These are phyloP conservation scores for Colletotrichum gigasporum DNA, from an alignment of 2,329 filamentous ascomycete species.

Conservation along the genomic window DNA sequence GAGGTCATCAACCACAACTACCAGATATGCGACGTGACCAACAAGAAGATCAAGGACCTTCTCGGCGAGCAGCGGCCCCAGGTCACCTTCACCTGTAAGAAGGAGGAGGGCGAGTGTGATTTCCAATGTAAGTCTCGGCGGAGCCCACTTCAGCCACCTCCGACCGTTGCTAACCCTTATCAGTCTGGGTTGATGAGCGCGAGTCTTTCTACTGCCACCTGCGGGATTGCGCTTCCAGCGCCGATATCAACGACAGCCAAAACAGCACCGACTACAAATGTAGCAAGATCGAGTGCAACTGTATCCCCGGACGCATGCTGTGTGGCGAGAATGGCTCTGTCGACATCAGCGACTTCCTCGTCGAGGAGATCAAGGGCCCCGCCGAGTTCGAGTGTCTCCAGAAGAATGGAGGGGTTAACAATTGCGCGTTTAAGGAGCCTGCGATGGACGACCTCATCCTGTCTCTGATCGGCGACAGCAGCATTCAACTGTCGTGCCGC, in stretches of 20 bases:
- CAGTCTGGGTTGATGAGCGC: conserved; percentile 92
- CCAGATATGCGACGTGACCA: conserved; percentile 98
- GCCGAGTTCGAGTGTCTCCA: conserved; percentile 82
- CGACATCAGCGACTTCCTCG: conserved; percentile 89
- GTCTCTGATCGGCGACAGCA: conserved; percentile 88
- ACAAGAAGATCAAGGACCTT: conserved; percentile 89
- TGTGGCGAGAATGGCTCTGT: conserved; percentile 92
- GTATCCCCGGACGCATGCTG: conserved; percentile 90
- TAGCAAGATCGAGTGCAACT: conserved; percentile 84
- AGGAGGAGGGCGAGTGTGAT: conserved; percentile 79
- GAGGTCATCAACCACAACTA: conserved; percentile 94
- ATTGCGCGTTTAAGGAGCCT: conserved; percentile 88
- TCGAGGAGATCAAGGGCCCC: conserved; percentile 84
- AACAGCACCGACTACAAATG: conserved; percentile 91
- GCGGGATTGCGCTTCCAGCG: conserved; percentile 78
- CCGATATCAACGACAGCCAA: conserved; percentile 72
- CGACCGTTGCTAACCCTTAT: conserved; percentile 7
- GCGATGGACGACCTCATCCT: conserved; percentile 92
- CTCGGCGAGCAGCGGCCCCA: conserved; percentile 87
- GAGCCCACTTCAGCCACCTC: neutral
- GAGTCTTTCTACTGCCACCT: conserved; percentile 98
- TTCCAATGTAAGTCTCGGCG: conserved; percentile 80
- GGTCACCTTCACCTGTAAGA: conserved; percentile 92
- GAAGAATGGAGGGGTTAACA: conserved; percentile 68
- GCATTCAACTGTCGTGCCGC: conserved; percentile 83